Conservation (phyloP, 129 eudicot genomes). For the Saussurea involucrata region DNA sequence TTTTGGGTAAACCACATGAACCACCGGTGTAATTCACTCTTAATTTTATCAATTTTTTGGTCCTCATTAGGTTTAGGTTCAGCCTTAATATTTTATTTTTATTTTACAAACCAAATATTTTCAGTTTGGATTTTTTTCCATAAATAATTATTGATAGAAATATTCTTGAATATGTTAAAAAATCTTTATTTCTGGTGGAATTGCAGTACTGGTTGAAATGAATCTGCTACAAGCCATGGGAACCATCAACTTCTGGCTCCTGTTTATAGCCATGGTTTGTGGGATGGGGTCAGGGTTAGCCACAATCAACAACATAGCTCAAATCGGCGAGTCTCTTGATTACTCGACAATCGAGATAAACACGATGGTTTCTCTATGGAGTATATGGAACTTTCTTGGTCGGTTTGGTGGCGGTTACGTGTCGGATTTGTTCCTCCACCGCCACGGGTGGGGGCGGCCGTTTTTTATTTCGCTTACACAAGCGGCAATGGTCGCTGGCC, state of each 20-base stretch:
- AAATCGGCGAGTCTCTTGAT: slow-evolving; percentile 70
- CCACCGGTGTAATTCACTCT: too few relatives aligned
- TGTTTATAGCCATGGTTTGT: slow-evolving; percentile 68
- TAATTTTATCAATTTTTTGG: too few relatives aligned
- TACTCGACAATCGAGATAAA: slow-evolving; percentile 48
- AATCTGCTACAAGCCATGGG: slow-evolving; percentile 57
- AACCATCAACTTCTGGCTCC: slow-evolving; percentile 69
- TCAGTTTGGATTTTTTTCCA: too few relatives aligned
- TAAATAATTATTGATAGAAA: too few relatives aligned
- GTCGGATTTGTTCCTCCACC: slow-evolving; percentile 63
- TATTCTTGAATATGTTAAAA: too few relatives aligned
- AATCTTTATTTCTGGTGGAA: too few relatives aligned
- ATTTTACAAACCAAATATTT: too few relatives aligned
- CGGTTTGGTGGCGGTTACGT: slow-evolving; percentile 79
- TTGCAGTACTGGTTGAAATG: slow-evolving; percentile 39
- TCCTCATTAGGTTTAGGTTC: too few relatives aligned
- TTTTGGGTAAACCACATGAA: too few relatives aligned
- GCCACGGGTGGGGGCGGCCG: slow-evolving; percentile 67
- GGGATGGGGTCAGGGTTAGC: slow-evolving; percentile 93
- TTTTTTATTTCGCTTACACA: slow-evolving; percentile 55
- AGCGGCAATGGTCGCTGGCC: slow-evolving; percentile 64
- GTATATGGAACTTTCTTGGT: slow-evolving; percentile 95
- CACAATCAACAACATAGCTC: slow-evolving; percentile 83
- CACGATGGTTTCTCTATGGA: slow-evolving; percentile 81
- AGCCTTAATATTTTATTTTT: too few relatives aligned